Evolutionary conservation across 768 basidiomycete genomes (phyloP).

Genomic region (Amanita muscaria): DNA sequence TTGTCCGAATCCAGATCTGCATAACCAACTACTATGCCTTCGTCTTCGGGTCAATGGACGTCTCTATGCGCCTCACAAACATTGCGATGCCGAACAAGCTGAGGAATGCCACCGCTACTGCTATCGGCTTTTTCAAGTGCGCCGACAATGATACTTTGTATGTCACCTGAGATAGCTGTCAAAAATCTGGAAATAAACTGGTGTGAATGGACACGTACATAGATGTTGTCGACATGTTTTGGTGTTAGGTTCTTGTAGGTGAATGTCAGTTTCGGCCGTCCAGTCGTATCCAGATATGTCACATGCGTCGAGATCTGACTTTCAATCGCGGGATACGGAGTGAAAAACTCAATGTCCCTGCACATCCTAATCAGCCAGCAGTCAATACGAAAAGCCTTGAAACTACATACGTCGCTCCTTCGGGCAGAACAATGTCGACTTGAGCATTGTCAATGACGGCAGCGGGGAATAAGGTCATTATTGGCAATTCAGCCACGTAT

Average conservation of each 20-base stretch:
- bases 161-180: constrained; percentile 48
- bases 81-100: constrained; percentile 49
- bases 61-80: constrained; percentile 35
- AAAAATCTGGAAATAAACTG: constrained; percentile 1
- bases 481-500: constrained; percentile 74
- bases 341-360: constrained; percentile 69
- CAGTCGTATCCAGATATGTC: constrained; percentile 88
- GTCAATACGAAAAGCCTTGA: background rate
- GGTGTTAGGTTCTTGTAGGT: constrained; percentile 68
- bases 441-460: constrained; percentile 76
- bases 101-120: constrained; percentile 65
- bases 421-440: constrained; percentile 77
- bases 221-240: constrained; percentile 71
- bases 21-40: constrained; percentile 24
- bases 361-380: background rate
- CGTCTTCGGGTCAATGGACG: constrained; percentile 37
- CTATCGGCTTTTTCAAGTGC: constrained; percentile 81
- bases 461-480: constrained; percentile 75
- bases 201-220: constrained; percentile 44
- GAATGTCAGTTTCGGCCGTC: constrained; percentile 73
- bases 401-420: constrained; percentile 82
- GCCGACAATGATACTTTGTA: constrained; percentile 77
- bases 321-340: constrained; percentile 70
- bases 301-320: constrained; percentile 58
- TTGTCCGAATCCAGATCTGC: constrained; percentile 13